Evolutionary conservation across 2,329 filamentous ascomycete species (phyloP), one percentile per base, ranked within the genome.

Genomic region (Colletotrichum aenigma): DNA sequence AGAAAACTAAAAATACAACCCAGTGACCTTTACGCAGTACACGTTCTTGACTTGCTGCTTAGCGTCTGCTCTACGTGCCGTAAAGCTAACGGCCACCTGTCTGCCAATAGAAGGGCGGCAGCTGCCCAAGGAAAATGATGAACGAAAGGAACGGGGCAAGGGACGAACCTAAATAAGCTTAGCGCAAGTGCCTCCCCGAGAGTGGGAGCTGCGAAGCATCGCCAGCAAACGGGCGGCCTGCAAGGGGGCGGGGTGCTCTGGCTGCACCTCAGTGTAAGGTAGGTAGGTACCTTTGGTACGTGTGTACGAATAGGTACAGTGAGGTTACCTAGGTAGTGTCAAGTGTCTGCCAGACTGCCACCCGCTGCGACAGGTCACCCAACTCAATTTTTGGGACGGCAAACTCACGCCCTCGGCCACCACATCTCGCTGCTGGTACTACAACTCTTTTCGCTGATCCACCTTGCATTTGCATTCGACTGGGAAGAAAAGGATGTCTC

Each of bases 381-480:
- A 73, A 75, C 73, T 75, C 73, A 65, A 66, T 48, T 64, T 70
- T 73, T 58, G 70, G 73, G 64, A 75, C 73, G 73, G 73, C 43
- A 73, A 75, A 75, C 73, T 75, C 43, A 70, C 24, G 24, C 55
- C 34, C 55, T 69, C 34, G 32, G 24, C 24, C 66, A n/a, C 58
- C 38, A 55, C 48, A 30, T 28, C 10, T 12, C 21, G 58, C 67
- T 43, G 15, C 21, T 62, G 28, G 28, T 13, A 32, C 18, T 62
- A 21, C 9, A 21, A 38, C 21, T 56, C 38, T 32, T 36, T 66
- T 24, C 34, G 61, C 16, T 66, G 30, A 61, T 68, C 58, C 28
- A 62, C 58, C 18, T 32, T 18, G 16, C 58, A 34, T n/a, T 30
- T 36, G 26, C 58, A 34, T n/a, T 30, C 30, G 26, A 28, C n/a